Conservation (phyloP, 2,329 filamentous ascomycete genomes). For the Rhynchosporium secalis region DNA sequence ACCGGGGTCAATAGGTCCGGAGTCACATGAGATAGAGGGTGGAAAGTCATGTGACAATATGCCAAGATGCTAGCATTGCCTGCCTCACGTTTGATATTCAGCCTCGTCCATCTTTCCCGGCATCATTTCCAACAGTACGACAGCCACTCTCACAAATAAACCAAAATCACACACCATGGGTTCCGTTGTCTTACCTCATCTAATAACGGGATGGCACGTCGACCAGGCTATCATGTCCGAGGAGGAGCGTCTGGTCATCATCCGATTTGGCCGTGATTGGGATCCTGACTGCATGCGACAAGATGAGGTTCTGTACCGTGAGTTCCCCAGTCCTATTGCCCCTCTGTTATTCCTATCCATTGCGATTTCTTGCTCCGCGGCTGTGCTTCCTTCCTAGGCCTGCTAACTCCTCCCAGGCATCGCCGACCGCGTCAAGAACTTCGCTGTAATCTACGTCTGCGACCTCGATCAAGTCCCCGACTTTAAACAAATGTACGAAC, state of each 20-base stretch:
- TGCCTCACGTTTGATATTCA: background rate
- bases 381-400: no score
- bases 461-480: slow-evolving; percentile 89
- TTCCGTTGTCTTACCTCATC: slow-evolving; percentile 88
- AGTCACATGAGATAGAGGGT: background rate
- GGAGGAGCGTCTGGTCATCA: slow-evolving; percentile 89
- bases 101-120: slow-evolving; percentile 1
- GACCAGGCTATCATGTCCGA: slow-evolving; percentile 90
- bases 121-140: background rate
- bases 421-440: slow-evolving; percentile 90
- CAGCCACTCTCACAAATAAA: no score
- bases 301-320: slow-evolving; percentile 74
- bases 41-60: background rate
- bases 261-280: slow-evolving; percentile 87
- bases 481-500: slow-evolving; percentile 94
- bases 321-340: background rate
- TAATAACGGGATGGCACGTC: slow-evolving; percentile 94
- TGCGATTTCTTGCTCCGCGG: background rate
- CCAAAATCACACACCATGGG: slow-evolving; percentile 46
- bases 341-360: background rate
- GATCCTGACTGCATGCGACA: slow-evolving; percentile 79
- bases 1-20: no score
- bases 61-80: background rate
- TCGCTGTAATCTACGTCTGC: slow-evolving; percentile 89
- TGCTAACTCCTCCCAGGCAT: slow-evolving; percentile 51